phyloP scores from a whole-genome alignment of 495 filamentous ascomycete species.

The Daldinia loculata region DNA sequence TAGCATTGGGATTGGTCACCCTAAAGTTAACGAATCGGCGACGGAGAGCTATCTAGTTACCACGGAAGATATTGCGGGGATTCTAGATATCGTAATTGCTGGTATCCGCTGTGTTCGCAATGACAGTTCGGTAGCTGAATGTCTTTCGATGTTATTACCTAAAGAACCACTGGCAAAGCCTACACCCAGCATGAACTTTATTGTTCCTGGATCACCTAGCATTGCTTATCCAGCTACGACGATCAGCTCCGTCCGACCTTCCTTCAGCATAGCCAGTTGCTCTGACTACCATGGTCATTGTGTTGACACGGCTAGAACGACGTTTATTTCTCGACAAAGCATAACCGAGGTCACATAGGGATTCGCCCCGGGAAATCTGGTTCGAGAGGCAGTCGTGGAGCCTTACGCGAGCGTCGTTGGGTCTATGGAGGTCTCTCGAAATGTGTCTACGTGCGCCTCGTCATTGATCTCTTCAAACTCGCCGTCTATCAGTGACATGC shows the following conservation, averaged over 20 bases:
- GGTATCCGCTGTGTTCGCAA: constrained; percentile 27
- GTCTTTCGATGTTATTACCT: constrained; percentile 37
- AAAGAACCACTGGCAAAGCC: constrained; percentile 30
- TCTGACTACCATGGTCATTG: constrained; percentile 3
- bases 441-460: constrained; percentile 23
- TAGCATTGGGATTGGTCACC: not conserved
- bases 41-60: constrained; percentile 38
- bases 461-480: constrained; percentile 13
- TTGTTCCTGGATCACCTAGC: constrained; percentile 31
- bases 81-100: constrained; percentile 39
- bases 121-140: constrained; percentile 5
- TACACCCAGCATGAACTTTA: constrained; percentile 18
- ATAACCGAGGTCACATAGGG: constrained; percentile 47
- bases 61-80: constrained; percentile 34
- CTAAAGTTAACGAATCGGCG: not conserved
- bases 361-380: not conserved
- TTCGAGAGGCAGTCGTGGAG: constrained; percentile 8
- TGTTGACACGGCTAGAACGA: constrained; percentile 27
- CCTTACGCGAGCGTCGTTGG: not conserved
- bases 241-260: constrained; percentile 38
- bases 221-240: constrained; percentile 44
- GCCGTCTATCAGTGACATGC: constrained; percentile 8
- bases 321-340: constrained; percentile 44
- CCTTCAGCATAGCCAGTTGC: constrained; percentile 27
- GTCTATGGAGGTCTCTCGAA: constrained; percentile 12